Conservation (phyloP, 176 grass and related monocot genomes). For the Musa itinerans region DNA sequence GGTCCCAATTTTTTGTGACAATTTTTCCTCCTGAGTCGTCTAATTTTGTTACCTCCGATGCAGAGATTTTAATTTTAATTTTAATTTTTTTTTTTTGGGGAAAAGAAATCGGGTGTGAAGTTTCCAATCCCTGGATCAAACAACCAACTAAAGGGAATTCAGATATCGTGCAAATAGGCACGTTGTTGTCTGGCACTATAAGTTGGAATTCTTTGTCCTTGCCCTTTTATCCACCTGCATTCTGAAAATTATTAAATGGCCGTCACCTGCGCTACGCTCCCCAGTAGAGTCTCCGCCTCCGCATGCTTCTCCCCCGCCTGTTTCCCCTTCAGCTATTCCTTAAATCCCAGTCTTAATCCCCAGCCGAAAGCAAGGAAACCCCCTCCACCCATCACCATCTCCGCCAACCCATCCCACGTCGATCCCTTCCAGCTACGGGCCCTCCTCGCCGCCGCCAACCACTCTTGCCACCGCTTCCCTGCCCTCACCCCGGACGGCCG, state of each 20-base stretch:
- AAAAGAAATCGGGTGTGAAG: too few species aligned
- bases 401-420: conserved; percentile 45
- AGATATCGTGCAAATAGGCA: too few species aligned
- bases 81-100: too few species aligned
- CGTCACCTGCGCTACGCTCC: neutral
- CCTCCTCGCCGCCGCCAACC: conserved; percentile 49
- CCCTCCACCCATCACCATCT: conserved; percentile 58
- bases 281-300: neutral
- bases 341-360: conserved; percentile 10
- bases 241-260: neutral
- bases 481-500: conserved; percentile 12
- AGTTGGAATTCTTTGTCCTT: too few species aligned
- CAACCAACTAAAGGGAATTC: too few species aligned
- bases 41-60: too few species aligned
- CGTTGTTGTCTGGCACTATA: too few species aligned
- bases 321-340: conserved; percentile 6
- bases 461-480: conserved; percentile 58
- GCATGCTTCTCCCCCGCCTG: conserved; percentile 23
- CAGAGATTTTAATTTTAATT: too few species aligned
- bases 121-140: too few species aligned
- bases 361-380: conserved; percentile 5
- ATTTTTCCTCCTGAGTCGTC: too few species aligned
- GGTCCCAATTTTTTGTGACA: too few species aligned
- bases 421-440: conserved; percentile 58
- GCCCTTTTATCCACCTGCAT: neutral